Evolutionary conservation across 2,329 filamentous ascomycete species (phyloP), one percentile per base, ranked within the genome.

Genomic region (Aspergillus nomiae): DNA sequence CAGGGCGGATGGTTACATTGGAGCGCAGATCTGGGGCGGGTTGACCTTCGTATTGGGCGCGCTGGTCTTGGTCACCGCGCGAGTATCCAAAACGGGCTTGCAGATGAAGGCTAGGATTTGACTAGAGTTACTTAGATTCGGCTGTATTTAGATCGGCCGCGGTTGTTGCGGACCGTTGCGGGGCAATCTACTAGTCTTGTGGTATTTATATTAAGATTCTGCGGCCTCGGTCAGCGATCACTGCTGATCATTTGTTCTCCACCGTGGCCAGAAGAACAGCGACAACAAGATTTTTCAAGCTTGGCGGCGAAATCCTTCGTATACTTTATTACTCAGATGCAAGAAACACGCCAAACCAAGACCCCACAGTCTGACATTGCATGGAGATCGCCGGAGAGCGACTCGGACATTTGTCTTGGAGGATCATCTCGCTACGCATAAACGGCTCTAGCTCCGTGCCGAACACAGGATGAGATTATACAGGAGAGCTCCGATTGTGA

Each of bases 1-100:
- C 58, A 73, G 68, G 14, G 67, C 73, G 26, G 70, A 76, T 21
- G 80, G 81, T 4, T 84, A 83, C 69, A 63, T 82, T 1, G 71
- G 73, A 41, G 81, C 82, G 32, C 81, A 83, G 60, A 74, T 83
- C 19, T 84, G 78, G 73, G 79, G 73, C 21, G 79, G 78, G 1
- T 64, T 65, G 28, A 59, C 58, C 12, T 63, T 67, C 24, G 36
- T 63, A 21, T 51, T 66, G 24, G 67, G 67, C 12, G 56, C 61
- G 3, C 16, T 65, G 28, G 50, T 66, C 16, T 58, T 66, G 24
- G n/a, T 68, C 14, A 55, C 58, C 16, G 64, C 64, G 24, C 62
- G 62, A 34, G 2, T 58, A 8, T 41, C 57, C 24, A 65, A 63
- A 32, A 63, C 64, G 5, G 63, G 64, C 36, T 30, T 38, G 30